These are phyloP conservation scores for Cudoniella acicularis DNA, from an alignment of 495 filamentous ascomycete species.

Conservation along the genomic window DNA sequence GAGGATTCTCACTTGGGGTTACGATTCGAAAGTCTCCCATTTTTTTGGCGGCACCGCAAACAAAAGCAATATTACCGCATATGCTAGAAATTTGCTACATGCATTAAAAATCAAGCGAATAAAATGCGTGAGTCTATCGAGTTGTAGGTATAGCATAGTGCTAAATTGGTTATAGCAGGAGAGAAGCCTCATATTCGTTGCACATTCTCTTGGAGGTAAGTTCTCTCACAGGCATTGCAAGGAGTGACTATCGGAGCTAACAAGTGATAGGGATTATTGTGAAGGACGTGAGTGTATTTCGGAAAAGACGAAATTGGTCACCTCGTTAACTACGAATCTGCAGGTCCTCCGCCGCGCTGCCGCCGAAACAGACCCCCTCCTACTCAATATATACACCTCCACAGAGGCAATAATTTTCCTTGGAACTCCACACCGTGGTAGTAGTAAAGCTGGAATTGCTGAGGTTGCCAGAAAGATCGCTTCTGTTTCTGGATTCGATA, in stretches of 20 bases:
- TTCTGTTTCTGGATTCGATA: constrained; percentile 9
- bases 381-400: constrained; percentile 8
- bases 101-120: constrained; percentile 2
- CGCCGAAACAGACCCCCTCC: neutral
- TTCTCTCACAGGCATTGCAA: neutral
- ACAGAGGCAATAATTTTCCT: constrained; percentile 19
- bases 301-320: too few species aligned
- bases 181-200: constrained; percentile 17
- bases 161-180: neutral
- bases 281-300: constrained; percentile 22
- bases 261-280: constrained; percentile 22
- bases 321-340: neutral
- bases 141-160: neutral
- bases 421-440: constrained; percentile 22
- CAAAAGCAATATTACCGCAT: constrained; percentile 33
- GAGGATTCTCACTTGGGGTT: constrained; percentile 38
- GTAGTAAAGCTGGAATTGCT: constrained; percentile 6
- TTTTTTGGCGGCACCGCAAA: constrained; percentile 18
- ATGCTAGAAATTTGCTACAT: constrained; percentile 35
- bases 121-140: neutral
- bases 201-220: constrained; percentile 23
- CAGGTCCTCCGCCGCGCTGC: constrained; percentile 11
- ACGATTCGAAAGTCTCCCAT: constrained; percentile 36
- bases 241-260: too few species aligned
- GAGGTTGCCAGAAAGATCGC: constrained; percentile 13